Conservation (phyloP, 2,329 filamentous ascomycete species). For the Alternaria rosae region DNA sequence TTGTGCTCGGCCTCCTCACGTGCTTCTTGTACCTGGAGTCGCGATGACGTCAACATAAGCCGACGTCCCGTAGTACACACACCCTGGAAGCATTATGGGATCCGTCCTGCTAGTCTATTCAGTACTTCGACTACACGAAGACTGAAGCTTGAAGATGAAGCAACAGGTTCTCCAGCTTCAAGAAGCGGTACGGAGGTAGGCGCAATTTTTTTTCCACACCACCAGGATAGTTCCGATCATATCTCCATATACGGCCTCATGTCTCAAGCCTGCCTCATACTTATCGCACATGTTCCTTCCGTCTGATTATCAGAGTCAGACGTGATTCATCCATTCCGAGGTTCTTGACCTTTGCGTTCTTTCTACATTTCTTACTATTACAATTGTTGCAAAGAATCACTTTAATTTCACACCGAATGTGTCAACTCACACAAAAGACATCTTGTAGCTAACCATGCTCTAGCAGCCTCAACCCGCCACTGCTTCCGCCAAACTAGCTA, state of each 20-base stretch:
- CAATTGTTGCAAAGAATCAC: neutral
- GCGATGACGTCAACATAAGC: conserved; percentile 13
- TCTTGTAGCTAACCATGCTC: neutral
- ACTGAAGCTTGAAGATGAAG: conserved; percentile 16
- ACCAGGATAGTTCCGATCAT: neutral
- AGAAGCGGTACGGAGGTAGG: conserved; percentile 24
- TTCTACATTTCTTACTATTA: neutral
- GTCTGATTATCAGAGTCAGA: neutral
- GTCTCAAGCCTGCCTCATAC: no score
- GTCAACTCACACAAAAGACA: no score
- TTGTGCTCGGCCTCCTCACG: conserved; percentile 37
- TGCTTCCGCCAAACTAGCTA: conserved; percentile 30
- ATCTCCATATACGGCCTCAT: neutral
- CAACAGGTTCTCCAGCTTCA: conserved; percentile 5
- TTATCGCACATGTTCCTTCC: neutral
- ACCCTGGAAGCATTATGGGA: conserved; percentile 1
- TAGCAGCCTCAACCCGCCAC: conserved; percentile 12
- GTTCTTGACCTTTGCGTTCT: no score
- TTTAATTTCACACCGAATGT: neutral
- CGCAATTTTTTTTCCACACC: neutral
- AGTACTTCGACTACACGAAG: conserved; percentile 26
- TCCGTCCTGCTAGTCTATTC: conserved; percentile 20
- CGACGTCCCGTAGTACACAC: conserved; percentile 2
- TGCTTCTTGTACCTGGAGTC: conserved; percentile 37
- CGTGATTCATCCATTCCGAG: no score